These are phyloP conservation scores for Aspergillus affinis DNA, from an alignment of 495 filamentous ascomycete genomes.

Conservation along the genomic window DNA sequence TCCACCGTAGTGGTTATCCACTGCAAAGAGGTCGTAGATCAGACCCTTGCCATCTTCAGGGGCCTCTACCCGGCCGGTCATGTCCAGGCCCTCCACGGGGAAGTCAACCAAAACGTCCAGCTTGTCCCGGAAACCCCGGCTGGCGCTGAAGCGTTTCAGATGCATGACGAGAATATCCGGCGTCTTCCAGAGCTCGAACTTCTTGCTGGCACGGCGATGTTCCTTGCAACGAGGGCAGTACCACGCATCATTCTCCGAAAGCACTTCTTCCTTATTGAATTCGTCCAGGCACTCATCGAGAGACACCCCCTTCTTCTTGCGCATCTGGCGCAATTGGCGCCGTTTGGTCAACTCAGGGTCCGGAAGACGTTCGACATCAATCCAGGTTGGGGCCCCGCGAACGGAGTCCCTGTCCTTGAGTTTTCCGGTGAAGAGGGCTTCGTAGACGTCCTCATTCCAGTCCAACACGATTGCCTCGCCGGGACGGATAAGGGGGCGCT, in stretches of 20 bases:
- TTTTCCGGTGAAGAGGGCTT: conserved; percentile 66
- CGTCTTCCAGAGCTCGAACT: conserved; percentile 93
- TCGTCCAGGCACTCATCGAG: conserved; percentile 92
- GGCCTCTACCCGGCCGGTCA: conserved; percentile 73
- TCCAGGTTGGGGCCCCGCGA: conserved; percentile 55
- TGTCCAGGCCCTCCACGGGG: conserved; percentile 81
- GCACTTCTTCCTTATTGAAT: conserved; percentile 85
- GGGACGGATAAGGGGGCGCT: conserved; percentile 66
- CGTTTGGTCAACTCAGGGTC: conserved; percentile 68
- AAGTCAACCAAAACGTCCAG: conserved; percentile 90
- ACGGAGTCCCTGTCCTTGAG: conserved; percentile 40
- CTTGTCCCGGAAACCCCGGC: conserved; percentile 74
- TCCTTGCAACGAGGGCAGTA: conserved; percentile 95
- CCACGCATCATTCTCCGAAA: conserved; percentile 94
- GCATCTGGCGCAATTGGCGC: conserved; percentile 55
- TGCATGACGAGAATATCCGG: conserved; percentile 95
- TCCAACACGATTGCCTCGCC: conserved; percentile 85
- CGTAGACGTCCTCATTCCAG: conserved; percentile 66
- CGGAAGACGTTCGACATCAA: conserved; percentile 47
- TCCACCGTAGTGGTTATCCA: conserved; percentile 92
- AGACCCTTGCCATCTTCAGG: conserved; percentile 74
- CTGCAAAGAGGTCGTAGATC: conserved; percentile 89
- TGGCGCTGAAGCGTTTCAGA: conserved; percentile 89
- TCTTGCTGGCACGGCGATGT: conserved; percentile 87
- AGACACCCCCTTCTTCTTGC: conserved; percentile 71